Evolutionary conservation across 805 yeast species (phyloP).

Genomic region (Candida fluviatilis): DNA sequence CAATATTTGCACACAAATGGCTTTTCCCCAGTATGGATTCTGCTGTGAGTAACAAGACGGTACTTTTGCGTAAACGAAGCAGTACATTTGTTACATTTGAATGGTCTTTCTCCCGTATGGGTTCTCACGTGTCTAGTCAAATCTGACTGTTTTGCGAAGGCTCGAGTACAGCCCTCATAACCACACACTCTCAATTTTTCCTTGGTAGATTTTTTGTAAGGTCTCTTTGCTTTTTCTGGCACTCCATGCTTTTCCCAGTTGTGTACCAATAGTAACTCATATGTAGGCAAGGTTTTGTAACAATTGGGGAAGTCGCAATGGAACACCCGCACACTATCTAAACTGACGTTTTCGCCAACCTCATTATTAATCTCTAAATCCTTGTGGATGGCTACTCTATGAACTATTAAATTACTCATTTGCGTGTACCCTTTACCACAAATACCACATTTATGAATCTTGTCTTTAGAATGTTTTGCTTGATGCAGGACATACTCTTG

Average conservation of each 20-base stretch:
- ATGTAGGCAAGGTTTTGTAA: conserved; percentile 8
- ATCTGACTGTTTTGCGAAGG: conserved; percentile 15
- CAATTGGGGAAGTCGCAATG: conserved; percentile 10
- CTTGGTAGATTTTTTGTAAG: conserved; percentile 1
- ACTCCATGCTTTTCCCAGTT: conserved; percentile 5
- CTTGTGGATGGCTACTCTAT: conserved; percentile 9
- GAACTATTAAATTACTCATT: conserved; percentile 10
- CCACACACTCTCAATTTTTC: conserved; percentile 8
- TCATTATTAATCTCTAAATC: conserved; percentile 8
- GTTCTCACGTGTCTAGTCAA: conserved; percentile 12
- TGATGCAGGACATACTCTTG: conserved; percentile 10
- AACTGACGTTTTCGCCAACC: conserved; percentile 3
- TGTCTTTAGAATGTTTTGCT: conserved; percentile 10
- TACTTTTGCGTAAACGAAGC: conserved; percentile 17
- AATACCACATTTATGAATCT: conserved; percentile 8
- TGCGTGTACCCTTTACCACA: conserved; percentile 12
- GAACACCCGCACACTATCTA: conserved; percentile 9
- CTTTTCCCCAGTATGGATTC: conserved; percentile 22
- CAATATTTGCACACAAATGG: conserved; percentile 19
- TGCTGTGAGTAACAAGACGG: conserved; percentile 19
- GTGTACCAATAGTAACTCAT: conserved; percentile 8
- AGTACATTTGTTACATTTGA: conserved; percentile 11
- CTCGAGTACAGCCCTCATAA: conserved; percentile 12
- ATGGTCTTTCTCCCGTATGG: conserved; percentile 18
- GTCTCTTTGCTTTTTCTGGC: conserved; percentile 2